Conservation (phyloP, 2,329 filamentous ascomycete species). For the Aspergillus aculeatinus region DNA sequence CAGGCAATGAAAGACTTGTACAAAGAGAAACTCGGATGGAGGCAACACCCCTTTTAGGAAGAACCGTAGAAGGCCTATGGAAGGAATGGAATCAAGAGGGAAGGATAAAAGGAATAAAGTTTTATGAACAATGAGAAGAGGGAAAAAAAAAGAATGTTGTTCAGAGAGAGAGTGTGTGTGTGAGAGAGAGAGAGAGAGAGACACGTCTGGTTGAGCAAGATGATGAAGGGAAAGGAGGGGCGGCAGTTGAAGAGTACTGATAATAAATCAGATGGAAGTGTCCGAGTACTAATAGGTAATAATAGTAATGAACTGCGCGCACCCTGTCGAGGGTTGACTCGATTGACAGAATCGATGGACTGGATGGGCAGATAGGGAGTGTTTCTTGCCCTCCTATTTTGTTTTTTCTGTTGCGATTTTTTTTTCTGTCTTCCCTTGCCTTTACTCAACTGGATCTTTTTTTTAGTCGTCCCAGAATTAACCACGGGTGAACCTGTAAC, state of each 20-base stretch:
- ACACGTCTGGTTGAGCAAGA: not conserved
- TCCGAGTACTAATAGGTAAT: slow-evolving; percentile 5
- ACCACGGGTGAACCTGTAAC: slow-evolving; percentile 17
- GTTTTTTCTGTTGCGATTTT: not conserved
- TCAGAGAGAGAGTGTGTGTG: not conserved
- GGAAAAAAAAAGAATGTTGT: slow-evolving; percentile 11
- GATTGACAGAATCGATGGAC: not conserved
- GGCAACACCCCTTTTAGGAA: not conserved
- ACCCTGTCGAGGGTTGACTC: not conserved
- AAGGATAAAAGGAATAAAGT: not conserved
- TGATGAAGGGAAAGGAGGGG: slow-evolving; percentile 3
- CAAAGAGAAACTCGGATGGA: not conserved
- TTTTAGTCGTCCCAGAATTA: slow-evolving; percentile 8
- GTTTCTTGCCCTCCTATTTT: slow-evolving; percentile 10
- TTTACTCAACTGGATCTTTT: slow-evolving; percentile 7
- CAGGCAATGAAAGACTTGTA: slow-evolving; percentile 1
- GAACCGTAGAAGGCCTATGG: not conserved
- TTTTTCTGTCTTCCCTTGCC: not conserved
- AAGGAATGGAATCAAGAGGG: slow-evolving; percentile 14
- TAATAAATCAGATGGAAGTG: slow-evolving; percentile 3
- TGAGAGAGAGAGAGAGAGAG: no score
- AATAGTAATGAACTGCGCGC: not conserved
- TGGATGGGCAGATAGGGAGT: slow-evolving; percentile 1
- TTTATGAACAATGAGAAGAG: not conserved
- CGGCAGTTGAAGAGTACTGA: not conserved